These are phyloP conservation scores for Arthrocladium fulminans DNA, from an alignment of 2,329 filamentous ascomycete genomes.

Conservation along the genomic window DNA sequence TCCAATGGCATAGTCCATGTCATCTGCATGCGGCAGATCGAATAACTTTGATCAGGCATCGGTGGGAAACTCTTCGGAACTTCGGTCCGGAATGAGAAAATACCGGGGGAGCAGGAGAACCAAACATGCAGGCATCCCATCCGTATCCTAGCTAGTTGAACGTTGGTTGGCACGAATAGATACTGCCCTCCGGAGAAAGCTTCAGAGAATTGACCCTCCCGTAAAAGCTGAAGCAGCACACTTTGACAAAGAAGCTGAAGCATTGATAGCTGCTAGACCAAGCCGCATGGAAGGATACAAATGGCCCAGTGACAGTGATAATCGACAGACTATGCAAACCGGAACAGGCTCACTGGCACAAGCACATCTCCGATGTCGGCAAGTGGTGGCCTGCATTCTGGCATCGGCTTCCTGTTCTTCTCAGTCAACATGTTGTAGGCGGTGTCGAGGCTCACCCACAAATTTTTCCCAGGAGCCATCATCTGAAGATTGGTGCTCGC, in stretches of 20 bases:
- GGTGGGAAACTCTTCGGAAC: conserved; percentile 37
- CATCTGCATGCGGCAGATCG: too few species aligned
- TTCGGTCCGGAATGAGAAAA: conserved; percentile 41
- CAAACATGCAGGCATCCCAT: conserved; percentile 39
- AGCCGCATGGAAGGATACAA: conserved; percentile 41
- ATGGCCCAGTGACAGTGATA: conserved; percentile 36
- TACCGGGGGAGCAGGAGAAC: conserved; percentile 41
- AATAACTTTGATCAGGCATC: too few species aligned
- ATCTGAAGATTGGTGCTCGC: conserved; percentile 11
- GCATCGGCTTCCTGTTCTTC: conserved; percentile 24
- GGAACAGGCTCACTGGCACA: conserved; percentile 39
- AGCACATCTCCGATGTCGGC: conserved; percentile 36
- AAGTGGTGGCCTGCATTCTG: conserved; percentile 49
- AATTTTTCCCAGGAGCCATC: conserved; percentile 12
- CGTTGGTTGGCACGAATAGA: conserved; percentile 40
- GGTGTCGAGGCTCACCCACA: conserved; percentile 38
- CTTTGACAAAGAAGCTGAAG: conserved; percentile 36
- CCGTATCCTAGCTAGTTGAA: conserved; percentile 32
- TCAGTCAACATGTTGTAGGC: conserved; percentile 28
- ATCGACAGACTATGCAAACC: conserved; percentile 42
- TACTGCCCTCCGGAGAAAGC: conserved; percentile 40
- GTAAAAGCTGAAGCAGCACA: conserved; percentile 42
- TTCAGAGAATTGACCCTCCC: conserved; percentile 38
- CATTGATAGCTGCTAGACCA: conserved; percentile 47
- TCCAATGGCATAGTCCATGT: too few species aligned